These are phyloP conservation scores for Septoria linicola DNA, from an alignment of 2,329 filamentous ascomycete genomes.

Conservation along the genomic window DNA sequence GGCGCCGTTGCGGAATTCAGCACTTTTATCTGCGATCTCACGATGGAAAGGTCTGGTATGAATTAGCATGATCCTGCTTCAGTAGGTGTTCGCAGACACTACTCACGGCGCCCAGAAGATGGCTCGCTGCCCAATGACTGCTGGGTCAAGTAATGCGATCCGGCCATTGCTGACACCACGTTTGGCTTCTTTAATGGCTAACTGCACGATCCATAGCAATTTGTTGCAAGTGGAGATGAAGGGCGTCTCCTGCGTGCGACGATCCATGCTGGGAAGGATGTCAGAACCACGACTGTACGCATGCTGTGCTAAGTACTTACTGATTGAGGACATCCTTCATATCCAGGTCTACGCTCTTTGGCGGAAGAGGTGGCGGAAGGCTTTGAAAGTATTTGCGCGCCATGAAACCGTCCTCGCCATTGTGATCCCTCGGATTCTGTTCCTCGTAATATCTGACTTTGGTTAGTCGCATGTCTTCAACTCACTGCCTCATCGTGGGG, in stretches of 20 bases:
- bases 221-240: slow-evolving; percentile 21
- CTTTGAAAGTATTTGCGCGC: slow-evolving; percentile 1
- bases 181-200: slow-evolving; percentile 13
- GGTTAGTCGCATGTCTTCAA: too few relatives aligned
- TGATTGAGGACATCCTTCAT: slow-evolving; percentile 1
- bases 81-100: background rate
- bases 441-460: background rate
- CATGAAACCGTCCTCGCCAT: background rate
- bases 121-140: background rate
- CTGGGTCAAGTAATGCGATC: slow-evolving; percentile 21
- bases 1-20: slow-evolving; percentile 2
- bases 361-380: background rate
- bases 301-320: background rate
- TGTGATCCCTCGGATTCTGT: background rate
- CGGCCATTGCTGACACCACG: slow-evolving; percentile 4
- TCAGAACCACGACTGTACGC: background rate
- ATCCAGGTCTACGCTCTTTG: background rate
- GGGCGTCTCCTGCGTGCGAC: background rate
- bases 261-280: background rate
- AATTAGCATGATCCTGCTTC: background rate
- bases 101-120: slow-evolving; percentile 14
- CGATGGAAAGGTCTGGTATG: slow-evolving; percentile 10
- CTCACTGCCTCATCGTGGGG: background rate
- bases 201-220: slow-evolving; percentile 17
- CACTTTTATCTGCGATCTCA: slow-evolving; percentile 8